Percentiles rank a stretch among this genome's conserved stretches.
phyloP scores from a whole-genome alignment of 768 basidiomycete genomes.

The Amanita inopinata region DNA sequence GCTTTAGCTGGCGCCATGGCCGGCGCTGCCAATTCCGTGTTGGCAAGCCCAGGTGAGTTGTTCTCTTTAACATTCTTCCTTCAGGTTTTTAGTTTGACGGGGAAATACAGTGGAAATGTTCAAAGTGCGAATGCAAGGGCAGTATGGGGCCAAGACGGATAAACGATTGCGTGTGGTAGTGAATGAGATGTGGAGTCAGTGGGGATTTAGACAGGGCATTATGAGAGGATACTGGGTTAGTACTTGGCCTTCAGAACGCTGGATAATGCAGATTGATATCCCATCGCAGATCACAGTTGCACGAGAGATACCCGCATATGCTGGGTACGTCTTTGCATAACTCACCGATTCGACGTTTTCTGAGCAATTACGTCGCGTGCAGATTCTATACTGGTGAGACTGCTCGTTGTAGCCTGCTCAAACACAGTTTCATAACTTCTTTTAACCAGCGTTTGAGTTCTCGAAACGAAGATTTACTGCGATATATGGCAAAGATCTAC shows the following conservation, averaged over 20 bases:
- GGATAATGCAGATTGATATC: not conserved
- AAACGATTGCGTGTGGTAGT: constrained; percentile 66
- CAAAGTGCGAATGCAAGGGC: constrained; percentile 96
- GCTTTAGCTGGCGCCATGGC: constrained; percentile 88
- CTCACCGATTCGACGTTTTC: not conserved
- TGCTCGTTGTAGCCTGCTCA: not conserved
- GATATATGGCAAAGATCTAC: constrained; percentile 55
- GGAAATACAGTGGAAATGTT: constrained; percentile 79
- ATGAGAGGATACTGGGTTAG: constrained; percentile 97
- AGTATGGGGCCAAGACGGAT: constrained; percentile 77
- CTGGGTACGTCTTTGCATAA: constrained; percentile 47
- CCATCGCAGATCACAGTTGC: constrained; percentile 67
- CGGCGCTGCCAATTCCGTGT: constrained; percentile 79
- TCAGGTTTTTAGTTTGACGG: not conserved
- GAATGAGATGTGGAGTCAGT: constrained; percentile 77
- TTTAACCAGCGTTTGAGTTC: constrained; percentile 68
- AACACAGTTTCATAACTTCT: constrained; percentile 6
- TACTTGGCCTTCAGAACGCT: not conserved
- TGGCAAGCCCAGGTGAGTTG: constrained; percentile 76
- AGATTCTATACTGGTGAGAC: constrained; percentile 61
- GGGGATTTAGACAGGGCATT: constrained; percentile 80
- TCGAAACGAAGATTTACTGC: constrained; percentile 69
- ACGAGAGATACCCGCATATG: constrained; percentile 94
- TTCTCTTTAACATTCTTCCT: not conserved
- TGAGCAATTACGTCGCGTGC: not conserved